These are phyloP conservation scores for Punica granatum DNA, from an alignment of 345 rosid genomes.

Conservation along the genomic window DNA sequence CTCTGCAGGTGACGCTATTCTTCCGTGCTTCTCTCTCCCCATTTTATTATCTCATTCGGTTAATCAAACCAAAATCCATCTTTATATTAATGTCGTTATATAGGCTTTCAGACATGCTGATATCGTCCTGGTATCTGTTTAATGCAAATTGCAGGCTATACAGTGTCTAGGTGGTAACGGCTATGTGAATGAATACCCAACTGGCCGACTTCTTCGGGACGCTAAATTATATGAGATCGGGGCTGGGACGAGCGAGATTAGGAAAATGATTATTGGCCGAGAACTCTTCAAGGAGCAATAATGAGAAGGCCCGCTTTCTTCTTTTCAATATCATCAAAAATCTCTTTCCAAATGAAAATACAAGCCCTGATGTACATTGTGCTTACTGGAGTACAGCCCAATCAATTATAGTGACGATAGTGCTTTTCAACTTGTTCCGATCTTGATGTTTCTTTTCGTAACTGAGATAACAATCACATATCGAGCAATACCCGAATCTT, in stretches of 20 bases:
- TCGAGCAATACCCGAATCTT: not conserved
- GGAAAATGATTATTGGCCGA: slow-evolving; percentile 87
- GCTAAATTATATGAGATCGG: slow-evolving; percentile 94
- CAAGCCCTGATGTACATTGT: not conserved
- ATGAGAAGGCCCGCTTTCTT: slow-evolving; percentile 2
- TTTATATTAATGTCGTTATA: not conserved
- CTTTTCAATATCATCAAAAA: not conserved
- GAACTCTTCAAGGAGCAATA: slow-evolving; percentile 69
- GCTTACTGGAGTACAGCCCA: not conserved
- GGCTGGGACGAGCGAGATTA: slow-evolving; percentile 94
- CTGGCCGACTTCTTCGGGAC: slow-evolving; percentile 87
- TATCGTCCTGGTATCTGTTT: not conserved
- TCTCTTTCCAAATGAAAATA: not conserved
- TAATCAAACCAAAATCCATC: too few species aligned
- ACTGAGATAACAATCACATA: not conserved
- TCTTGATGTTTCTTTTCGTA: not conserved
- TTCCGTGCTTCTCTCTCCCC: not conserved
- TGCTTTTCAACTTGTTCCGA: not conserved
- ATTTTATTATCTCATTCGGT: not conserved
- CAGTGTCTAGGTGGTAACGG: slow-evolving; percentile 97
- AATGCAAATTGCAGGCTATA: slow-evolving; percentile 58
- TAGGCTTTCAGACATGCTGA: not conserved
- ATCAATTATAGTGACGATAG: not conserved
- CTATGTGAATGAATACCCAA: slow-evolving; percentile 81
- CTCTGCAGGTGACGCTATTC: slow-evolving; percentile 65